Percentiles rank a stretch among this genome's conserved stretches.
phyloP scores from a whole-genome alignment of 768 basidiomycete species.

The Rhodocollybia butyracea region DNA sequence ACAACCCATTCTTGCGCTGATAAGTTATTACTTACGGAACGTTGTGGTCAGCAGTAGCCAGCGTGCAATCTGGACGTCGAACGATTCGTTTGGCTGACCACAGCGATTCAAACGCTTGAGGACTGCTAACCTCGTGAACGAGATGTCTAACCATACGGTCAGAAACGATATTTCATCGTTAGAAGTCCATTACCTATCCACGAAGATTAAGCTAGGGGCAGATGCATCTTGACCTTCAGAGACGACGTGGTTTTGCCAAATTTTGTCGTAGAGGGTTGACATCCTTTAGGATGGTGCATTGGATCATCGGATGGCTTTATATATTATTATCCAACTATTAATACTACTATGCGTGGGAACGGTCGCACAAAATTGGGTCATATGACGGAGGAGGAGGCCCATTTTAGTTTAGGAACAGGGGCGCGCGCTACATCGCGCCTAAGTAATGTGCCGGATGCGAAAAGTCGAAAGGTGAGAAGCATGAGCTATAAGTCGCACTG shows the following conservation, averaged over 20 bases:
- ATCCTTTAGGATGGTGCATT: too few relatives aligned
- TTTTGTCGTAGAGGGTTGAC: constrained; percentile 98
- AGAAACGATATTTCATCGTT: constrained; percentile 7
- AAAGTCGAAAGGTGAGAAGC: too few relatives aligned
- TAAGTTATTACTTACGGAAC: constrained; percentile 72
- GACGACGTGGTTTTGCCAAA: constrained; percentile 97
- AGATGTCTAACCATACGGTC: too few relatives aligned
- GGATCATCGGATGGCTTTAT: too few relatives aligned
- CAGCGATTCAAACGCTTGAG: constrained; percentile 90
- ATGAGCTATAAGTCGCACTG: too few relatives aligned
- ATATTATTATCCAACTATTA: too few relatives aligned
- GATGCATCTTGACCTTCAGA: constrained; percentile 63
- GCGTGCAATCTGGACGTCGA: constrained; percentile 82
- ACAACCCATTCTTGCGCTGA: neutral
- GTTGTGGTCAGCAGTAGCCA: constrained; percentile 88
- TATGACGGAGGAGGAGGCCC: too few relatives aligned
- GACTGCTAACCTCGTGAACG: constrained; percentile 92
- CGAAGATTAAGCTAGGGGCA: constrained; percentile 59
- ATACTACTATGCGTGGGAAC: too few relatives aligned
- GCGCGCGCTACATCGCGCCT: too few relatives aligned
- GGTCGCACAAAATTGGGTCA: too few relatives aligned
- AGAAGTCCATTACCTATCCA: neutral
- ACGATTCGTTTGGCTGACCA: constrained; percentile 76
- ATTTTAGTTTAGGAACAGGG: too few relatives aligned
- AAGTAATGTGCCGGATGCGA: too few relatives aligned